Percentiles rank a stretch among this genome's conserved stretches.
phyloP scores from a whole-genome alignment of 1,284 basidiomycete genomes.

The Coriolopsis trogii region DNA sequence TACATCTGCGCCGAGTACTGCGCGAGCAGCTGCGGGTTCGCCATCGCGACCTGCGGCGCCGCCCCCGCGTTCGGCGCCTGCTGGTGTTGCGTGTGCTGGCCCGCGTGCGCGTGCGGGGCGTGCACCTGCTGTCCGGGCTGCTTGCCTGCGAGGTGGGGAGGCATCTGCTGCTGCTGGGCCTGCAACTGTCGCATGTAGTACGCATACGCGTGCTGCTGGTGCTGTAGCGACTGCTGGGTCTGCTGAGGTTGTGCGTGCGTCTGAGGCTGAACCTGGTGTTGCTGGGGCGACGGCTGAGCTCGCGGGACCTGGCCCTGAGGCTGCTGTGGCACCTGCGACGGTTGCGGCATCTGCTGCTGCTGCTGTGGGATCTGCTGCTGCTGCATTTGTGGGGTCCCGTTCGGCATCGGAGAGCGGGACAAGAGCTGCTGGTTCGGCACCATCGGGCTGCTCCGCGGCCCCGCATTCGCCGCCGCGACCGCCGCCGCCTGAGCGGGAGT shows the following conservation, averaged over 20 bases:
- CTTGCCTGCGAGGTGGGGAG: constrained; percentile 26
- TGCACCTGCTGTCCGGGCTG: constrained; percentile 31
- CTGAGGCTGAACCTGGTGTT: constrained; percentile 30
- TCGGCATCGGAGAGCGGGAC: constrained; percentile 31
- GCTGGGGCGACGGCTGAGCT: constrained; percentile 5
- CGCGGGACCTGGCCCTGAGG: constrained; percentile 14
- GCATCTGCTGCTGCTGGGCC: constrained; percentile 26
- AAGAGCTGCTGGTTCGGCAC: constrained; percentile 23
- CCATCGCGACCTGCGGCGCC: constrained; percentile 31
- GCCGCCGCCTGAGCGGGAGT: constrained; percentile 15
- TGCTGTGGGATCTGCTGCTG: constrained; percentile 16
- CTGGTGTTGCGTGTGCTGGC: constrained; percentile 23
- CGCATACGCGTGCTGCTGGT: constrained; percentile 7
- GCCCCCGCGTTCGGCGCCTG: constrained; percentile 21
- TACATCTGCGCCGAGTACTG: constrained; percentile 31
- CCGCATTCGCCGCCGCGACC: constrained; percentile 9
- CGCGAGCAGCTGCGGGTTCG: constrained; percentile 36
- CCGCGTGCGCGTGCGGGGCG: constrained; percentile 26
- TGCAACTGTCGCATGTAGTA: constrained; percentile 30
- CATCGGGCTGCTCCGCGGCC: constrained; percentile 31
- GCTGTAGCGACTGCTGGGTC: constrained; percentile 18
- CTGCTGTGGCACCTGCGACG: constrained; percentile 11
- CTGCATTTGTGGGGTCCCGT: constrained; percentile 13
- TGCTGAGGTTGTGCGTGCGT: constrained; percentile 15
- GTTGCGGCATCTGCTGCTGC: constrained; percentile 19